Percentiles rank a stretch among this genome's conserved stretches.
Evolutionary conservation across 176 grass and related monocot genomes (phyloP).

Genomic region (Panicum miliaceum): DNA sequence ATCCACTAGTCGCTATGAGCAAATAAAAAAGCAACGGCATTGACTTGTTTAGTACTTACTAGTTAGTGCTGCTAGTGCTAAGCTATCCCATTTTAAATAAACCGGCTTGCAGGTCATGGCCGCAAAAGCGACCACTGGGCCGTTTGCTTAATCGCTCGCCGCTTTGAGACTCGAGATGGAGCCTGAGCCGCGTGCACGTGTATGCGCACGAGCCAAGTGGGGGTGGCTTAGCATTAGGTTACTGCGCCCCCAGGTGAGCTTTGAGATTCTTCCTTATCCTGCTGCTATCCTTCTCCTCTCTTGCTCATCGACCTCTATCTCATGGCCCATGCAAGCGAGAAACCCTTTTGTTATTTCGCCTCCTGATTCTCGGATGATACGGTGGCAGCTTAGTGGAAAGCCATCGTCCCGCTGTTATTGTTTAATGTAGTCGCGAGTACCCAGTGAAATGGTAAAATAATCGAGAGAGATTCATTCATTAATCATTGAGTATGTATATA

Average conservation of each 20-base stretch:
- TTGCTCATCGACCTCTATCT: neutral
- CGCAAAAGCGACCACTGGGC: neutral
- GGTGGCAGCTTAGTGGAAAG: neutral
- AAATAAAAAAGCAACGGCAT: neutral
- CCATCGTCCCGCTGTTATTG: no score
- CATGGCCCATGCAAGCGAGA: neutral
- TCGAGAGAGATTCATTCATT: no score
- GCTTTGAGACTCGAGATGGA: neutral
- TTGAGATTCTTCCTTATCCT: slow-evolving; percentile 56
- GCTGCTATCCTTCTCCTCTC: neutral
- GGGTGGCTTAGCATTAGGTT: neutral
- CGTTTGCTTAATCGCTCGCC: slow-evolving; percentile 14
- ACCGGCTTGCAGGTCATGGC: neutral
- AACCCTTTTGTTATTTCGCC: neutral
- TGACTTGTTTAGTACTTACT: slow-evolving; percentile 26
- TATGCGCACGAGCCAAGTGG: neutral
- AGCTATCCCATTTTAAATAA: neutral
- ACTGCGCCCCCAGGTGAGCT: neutral
- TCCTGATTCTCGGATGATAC: slow-evolving; percentile 24
- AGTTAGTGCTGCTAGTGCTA: no score
- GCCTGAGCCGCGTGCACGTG: slow-evolving; percentile 3
- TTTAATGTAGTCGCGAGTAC: no score
- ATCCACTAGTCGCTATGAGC: neutral
- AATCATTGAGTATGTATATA: no score
- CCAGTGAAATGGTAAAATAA: no score